Evolutionary conservation across 78 protist species (phyloP).

Genomic region (Monosiga brevicollis): DNA sequence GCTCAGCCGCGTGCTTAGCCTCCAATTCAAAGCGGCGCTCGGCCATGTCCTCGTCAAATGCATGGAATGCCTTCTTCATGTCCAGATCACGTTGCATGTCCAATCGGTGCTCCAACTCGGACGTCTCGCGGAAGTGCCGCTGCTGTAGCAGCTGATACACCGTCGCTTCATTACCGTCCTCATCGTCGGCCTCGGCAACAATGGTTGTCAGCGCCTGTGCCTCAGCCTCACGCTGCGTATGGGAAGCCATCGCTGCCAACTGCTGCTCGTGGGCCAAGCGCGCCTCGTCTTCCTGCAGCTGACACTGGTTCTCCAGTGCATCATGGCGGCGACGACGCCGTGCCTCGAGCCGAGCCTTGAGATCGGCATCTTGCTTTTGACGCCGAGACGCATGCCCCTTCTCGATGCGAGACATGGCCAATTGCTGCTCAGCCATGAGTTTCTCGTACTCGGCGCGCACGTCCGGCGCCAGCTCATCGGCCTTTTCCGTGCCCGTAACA

Average conservation of each 20-base stretch:
- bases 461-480: too few species aligned
- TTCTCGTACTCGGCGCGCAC: constrained; percentile 5
- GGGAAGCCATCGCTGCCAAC: too few species aligned
- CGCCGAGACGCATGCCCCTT: neutral
- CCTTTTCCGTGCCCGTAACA: too few species aligned
- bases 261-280: too few species aligned
- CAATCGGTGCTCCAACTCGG: neutral
- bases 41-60: too few species aligned
- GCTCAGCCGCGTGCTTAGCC: too few species aligned
- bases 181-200: too few species aligned
- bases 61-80: too few species aligned
- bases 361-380: neutral
- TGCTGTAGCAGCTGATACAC: neutral
- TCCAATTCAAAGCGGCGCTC: too few species aligned
- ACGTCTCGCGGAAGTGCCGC: neutral
- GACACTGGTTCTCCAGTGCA: neutral
- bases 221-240: too few species aligned
- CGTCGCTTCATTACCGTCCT: neutral
- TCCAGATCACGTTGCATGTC: neutral
- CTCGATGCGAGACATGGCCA: neutral
- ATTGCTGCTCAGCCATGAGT: neutral
- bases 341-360: neutral
- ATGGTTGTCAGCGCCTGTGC: too few species aligned
- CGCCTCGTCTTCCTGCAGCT: neutral
- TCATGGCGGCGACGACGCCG: neutral